Evolutionary conservation across 148 eudicot genomes (phyloP), one percentile per base, ranked within the genome.

Genomic region (Amaranthus cruentus): DNA sequence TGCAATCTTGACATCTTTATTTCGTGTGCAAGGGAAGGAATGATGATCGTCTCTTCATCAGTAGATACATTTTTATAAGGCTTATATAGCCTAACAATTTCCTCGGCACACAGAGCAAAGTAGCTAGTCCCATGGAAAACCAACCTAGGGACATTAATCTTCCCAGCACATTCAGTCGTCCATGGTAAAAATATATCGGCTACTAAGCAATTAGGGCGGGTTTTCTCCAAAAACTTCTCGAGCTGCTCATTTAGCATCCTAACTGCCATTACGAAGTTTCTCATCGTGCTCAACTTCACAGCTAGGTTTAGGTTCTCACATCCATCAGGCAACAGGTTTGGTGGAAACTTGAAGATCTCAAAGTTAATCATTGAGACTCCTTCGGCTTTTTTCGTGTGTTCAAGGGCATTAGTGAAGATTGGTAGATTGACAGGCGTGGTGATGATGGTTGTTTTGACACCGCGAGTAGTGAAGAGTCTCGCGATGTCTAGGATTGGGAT

Each of bases 401-500:
- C 55, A 0, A 76, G 51, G 18, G 80, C 65, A 38, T 77, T 76
- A 62, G 75, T 43, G 74, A 88, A 88, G 73, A 15, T 15, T 12
- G 72, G 76, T 0, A 75, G 77, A 44, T 86, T 82, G 3, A 67
- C 62, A n/a, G 88, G 88, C 72, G 92, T 87, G 67, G 88, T 82
- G 74, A 88, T 78, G 10, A 90, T 84, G 73, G 92, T 88, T 12
- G 79, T 51, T 55, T 71, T 81, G 10, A 88, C 77, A 46, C 84
- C 55, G 0, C 75, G 83, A 43, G 81, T 51, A 15, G 83, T 67
- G 60, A 88, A 88, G 10, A 87, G 83, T 53, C 76, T 78, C 28
- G 87, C 92, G 13, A 85, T 82, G 81, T 88, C 87, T 0, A 85
- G 58, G 49, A 58, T 74, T 15, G 91, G 90, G 55, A 90, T 86